Percentiles rank a stretch among this genome's conserved stretches.
Evolutionary conservation across 1,139 yeast genomes (phyloP).

Genomic region (Blastobotrys proliferans): DNA sequence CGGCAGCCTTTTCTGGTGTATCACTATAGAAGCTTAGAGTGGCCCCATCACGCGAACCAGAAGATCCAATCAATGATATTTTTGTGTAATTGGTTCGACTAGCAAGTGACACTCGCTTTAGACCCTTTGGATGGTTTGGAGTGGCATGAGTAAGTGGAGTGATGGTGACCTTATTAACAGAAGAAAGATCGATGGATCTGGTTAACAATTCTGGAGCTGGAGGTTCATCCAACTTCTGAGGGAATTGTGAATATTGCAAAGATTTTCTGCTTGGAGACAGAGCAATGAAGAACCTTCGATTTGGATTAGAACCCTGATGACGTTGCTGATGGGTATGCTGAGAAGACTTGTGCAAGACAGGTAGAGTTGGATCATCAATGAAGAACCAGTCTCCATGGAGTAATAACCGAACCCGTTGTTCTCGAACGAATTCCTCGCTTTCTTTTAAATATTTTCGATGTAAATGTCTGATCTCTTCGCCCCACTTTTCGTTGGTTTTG

Average conservation of each 20-base stretch:
- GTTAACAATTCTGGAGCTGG: slow-evolving; percentile 54
- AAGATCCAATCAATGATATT: slow-evolving; percentile 25
- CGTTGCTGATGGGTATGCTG: slow-evolving; percentile 21
- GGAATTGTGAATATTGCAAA: slow-evolving; percentile 58
- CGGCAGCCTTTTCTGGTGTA: slow-evolving; percentile 65
- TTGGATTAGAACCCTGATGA: slow-evolving; percentile 32
- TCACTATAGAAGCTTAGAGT: slow-evolving; percentile 61
- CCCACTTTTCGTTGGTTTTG: slow-evolving; percentile 34
- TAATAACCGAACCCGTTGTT: slow-evolving; percentile 67
- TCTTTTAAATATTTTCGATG: slow-evolving; percentile 52
- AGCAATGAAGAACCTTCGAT: slow-evolving; percentile 52
- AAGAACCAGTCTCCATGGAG: slow-evolving; percentile 85
- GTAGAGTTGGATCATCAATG: slow-evolving; percentile 49
- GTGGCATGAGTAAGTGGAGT: slow-evolving; percentile 23
- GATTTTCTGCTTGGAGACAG: slow-evolving; percentile 69
- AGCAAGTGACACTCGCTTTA: slow-evolving; percentile 26
- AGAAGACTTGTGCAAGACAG: slow-evolving; percentile 5
- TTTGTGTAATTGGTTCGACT: slow-evolving; percentile 30
- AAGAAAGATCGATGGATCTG: slow-evolving; percentile 26
- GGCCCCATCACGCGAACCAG: slow-evolving; percentile 27
- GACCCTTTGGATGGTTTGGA: slow-evolving; percentile 19
- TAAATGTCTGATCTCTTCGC: slow-evolving; percentile 44
- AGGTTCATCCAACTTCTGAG: slow-evolving; percentile 42
- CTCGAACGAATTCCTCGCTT: slow-evolving; percentile 70
- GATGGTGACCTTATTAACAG: slow-evolving; percentile 26